phyloP scores from a whole-genome alignment of 495 filamentous ascomycete species.

The Penicillium turbatum region DNA sequence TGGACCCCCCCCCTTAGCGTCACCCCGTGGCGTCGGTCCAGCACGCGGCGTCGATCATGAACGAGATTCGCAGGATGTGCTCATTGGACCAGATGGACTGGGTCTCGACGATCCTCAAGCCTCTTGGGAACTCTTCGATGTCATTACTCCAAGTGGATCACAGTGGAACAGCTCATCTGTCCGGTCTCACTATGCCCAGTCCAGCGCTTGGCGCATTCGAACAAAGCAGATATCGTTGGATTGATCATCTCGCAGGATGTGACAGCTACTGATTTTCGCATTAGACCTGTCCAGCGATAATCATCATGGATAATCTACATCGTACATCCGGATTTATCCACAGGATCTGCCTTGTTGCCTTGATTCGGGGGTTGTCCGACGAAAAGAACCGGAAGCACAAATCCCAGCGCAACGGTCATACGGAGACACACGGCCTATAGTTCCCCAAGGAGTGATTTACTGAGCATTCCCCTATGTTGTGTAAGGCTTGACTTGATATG shows the following conservation, averaged over 20 bases:
- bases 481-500: no score
- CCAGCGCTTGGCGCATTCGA: constrained; percentile 21
- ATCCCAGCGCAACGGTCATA: not conserved
- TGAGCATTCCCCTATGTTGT: not conserved
- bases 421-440: not conserved
- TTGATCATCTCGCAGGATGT: constrained; percentile 18
- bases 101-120: constrained; percentile 21
- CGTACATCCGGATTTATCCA: no score
- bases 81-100: not conserved
- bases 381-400: not conserved
- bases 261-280: constrained; percentile 11
- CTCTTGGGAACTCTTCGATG: not conserved
- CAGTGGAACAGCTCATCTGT: constrained; percentile 14
- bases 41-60: constrained; percentile 23
- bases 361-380: not conserved
- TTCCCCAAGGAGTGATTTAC: not conserved
- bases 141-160: constrained; percentile 17
- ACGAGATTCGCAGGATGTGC: constrained; percentile 14
- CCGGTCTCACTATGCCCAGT: constrained; percentile 16
- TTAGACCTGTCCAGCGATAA: not conserved
- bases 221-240: constrained; percentile 16
- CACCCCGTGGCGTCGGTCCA: constrained; percentile 9
- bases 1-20: not conserved
- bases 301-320: no score
- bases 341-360: not conserved